phyloP scores from a whole-genome alignment of 1,139 yeast genomes.

The Blastobotrys proliferans region DNA sequence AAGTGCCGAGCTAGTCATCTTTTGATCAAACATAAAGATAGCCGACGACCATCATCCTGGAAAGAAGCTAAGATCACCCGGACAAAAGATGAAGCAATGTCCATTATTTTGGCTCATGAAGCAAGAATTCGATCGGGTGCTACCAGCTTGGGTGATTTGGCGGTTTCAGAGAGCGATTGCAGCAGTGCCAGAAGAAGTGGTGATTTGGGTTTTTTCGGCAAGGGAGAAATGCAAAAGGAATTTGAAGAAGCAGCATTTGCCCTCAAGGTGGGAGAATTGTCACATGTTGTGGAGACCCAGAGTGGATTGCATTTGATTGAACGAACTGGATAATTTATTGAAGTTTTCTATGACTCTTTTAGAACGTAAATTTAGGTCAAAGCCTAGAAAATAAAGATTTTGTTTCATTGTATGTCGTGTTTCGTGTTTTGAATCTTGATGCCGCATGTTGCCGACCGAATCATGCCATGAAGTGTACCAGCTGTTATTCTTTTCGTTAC shows the following conservation, averaged over 20 bases:
- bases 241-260: conserved; percentile 86
- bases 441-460: too few relatives aligned
- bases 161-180: conserved; percentile 83
- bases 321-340: conserved; percentile 67
- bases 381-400: too few relatives aligned
- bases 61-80: conserved; percentile 71
- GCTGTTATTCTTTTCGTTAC: too few relatives aligned
- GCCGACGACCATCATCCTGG: conserved; percentile 92
- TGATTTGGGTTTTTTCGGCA: conserved; percentile 83
- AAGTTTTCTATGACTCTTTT: too few relatives aligned
- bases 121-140: conserved; percentile 67
- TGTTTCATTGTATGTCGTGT: too few relatives aligned
- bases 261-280: conserved; percentile 76
- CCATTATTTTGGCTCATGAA: conserved; percentile 56
- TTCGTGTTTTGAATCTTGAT: too few relatives aligned
- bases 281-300: conserved; percentile 81
- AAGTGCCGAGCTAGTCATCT: conserved; percentile 72
- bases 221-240: conserved; percentile 91
- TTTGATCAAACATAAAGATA: conserved; percentile 73
- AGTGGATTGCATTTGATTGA: conserved; percentile 88
- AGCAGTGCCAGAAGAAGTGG: conserved; percentile 84
- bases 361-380: too few relatives aligned
- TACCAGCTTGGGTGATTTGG: conserved; percentile 63
- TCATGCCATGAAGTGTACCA: too few relatives aligned
- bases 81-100: conserved; percentile 78